Evolutionary conservation across 73 alveolate genomes (phyloP).

Genomic region (Tetrahymena elliotti): DNA sequence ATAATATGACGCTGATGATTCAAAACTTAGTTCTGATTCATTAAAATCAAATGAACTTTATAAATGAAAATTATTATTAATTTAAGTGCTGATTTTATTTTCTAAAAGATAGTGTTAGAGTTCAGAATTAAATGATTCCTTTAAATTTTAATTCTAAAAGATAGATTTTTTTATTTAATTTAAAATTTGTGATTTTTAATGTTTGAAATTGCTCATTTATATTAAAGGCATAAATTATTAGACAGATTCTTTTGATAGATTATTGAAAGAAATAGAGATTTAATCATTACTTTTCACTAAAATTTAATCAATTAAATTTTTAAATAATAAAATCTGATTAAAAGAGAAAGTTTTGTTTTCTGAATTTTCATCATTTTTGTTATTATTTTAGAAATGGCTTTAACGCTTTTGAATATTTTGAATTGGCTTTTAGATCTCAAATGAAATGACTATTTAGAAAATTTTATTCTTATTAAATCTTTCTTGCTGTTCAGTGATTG

Average conservation of each 20-base stretch:
- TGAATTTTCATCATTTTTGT: not conserved
- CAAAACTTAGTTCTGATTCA: too few relatives aligned
- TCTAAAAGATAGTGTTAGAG: too few relatives aligned
- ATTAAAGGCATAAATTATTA: not conserved
- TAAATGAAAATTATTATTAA: too few relatives aligned
- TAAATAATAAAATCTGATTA: not conserved
- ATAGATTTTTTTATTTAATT: too few relatives aligned
- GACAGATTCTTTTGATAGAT: not conserved
- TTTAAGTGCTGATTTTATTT: too few relatives aligned
- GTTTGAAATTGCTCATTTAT: not conserved
- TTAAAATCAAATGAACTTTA: too few relatives aligned
- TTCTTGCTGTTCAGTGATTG: not conserved
- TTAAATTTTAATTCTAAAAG: too few relatives aligned
- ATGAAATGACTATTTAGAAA: not conserved
- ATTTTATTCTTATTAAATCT: not conserved
- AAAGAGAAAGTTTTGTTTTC: not conserved
- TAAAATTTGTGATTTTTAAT: too few relatives aligned
- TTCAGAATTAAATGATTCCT: too few relatives aligned
- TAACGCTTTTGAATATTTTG: not conserved
- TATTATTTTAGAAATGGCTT: too few relatives aligned
- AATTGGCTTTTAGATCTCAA: not conserved
- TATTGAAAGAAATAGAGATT: not conserved
- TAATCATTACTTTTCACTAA: not conserved
- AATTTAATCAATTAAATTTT: too few relatives aligned
- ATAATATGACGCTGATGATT: too few relatives aligned